Percentiles rank a stretch among this genome's conserved stretches.
These are phyloP conservation scores for Byssoonygena ceratinophila DNA, from an alignment of 2,329 filamentous ascomycete species.

Conservation along the genomic window DNA sequence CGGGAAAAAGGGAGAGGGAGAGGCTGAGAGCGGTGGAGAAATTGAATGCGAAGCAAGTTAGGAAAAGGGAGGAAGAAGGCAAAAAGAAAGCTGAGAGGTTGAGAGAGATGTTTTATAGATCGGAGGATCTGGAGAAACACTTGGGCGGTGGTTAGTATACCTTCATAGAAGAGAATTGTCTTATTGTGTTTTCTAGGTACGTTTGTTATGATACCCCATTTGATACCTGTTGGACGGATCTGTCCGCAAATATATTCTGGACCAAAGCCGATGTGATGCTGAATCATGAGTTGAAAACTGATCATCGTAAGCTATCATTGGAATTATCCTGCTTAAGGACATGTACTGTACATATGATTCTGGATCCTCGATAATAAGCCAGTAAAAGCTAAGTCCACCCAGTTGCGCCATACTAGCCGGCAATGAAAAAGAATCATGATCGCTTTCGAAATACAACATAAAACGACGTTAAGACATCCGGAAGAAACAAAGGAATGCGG, in stretches of 20 bases:
- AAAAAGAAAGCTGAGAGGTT: constrained; percentile 54
- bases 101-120: constrained; percentile 60
- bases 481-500: neutral
- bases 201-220: constrained; percentile 1
- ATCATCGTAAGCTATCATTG: too few species aligned
- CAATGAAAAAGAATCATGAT: neutral
- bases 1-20: constrained; percentile 22
- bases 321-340: neutral
- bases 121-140: constrained; percentile 66
- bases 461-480: neutral
- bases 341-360: neutral
- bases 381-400: neutral
- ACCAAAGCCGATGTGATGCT: neutral
- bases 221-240: too few species aligned
- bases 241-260: too few species aligned
- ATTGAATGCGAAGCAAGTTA: constrained; percentile 60
- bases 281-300: too few species aligned
- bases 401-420: neutral
- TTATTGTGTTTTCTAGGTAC: neutral
- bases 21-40: constrained; percentile 33
- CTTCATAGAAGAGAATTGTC: neutral
- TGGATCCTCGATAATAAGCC: neutral
- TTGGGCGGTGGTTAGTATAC: constrained; percentile 38
- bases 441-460: neutral
- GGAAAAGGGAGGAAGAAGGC: constrained; percentile 51